Evolutionary conservation across 495 filamentous ascomycete species (phyloP).

Genomic region (Oidiodendron maius): DNA sequence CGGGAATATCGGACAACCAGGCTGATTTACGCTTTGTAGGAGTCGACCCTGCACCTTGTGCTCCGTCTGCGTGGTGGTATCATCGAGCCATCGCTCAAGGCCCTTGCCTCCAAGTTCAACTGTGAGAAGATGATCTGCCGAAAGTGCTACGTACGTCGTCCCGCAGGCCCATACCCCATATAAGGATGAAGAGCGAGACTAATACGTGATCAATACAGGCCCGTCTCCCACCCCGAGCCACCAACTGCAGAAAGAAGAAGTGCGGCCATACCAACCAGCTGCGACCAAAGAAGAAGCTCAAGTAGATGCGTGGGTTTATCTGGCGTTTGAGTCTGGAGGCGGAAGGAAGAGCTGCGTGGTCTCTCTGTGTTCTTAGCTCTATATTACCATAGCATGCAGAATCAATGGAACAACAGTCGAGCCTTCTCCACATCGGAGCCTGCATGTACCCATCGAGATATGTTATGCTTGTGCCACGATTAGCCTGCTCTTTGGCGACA

Average conservation of each 20-base stretch:
- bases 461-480: too few relatives aligned
- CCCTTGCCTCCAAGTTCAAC: slow-evolving; percentile 97
- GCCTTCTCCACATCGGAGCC: too few relatives aligned
- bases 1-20: slow-evolving; percentile 3
- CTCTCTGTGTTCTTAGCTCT: slow-evolving; percentile 23
- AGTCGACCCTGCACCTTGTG: slow-evolving; percentile 98
- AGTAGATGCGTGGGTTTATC: slow-evolving; percentile 50
- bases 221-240: slow-evolving; percentile 94
- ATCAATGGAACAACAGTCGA: slow-evolving; percentile 20
- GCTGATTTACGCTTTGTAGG: slow-evolving; percentile 46
- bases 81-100: slow-evolving; percentile 99
- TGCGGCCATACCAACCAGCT: slow-evolving; percentile 99
- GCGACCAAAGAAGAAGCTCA: slow-evolving; percentile 99
- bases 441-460: too few relatives aligned
- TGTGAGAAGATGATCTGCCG: slow-evolving; percentile 99
- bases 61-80: slow-evolving; percentile 99
- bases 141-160: slow-evolving; percentile 87
- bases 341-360: slow-evolving; percentile 10
- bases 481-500: too few relatives aligned
- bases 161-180: background rate
- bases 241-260: slow-evolving; percentile 99
- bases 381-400: slow-evolving; percentile 21
- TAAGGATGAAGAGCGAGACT: too few relatives aligned
- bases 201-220: slow-evolving; percentile 49
- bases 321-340: slow-evolving; percentile 20